Percentiles rank a stretch among this genome's conserved stretches.
Conservation (phyloP, 371 early-diverging fungal species). For the Mucor plumbeus region DNA sequence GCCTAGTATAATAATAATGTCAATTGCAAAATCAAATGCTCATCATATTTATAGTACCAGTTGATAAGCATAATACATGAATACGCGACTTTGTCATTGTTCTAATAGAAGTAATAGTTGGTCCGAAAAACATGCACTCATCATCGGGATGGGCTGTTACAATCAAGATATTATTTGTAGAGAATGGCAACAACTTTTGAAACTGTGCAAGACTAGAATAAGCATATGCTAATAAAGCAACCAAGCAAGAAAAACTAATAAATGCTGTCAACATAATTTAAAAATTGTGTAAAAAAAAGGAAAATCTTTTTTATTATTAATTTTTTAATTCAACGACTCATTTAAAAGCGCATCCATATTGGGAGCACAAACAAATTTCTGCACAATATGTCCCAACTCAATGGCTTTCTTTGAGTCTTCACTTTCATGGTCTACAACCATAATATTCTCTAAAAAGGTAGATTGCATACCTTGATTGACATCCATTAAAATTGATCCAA, state of each 20-base stretch:
- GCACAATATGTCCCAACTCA: conserved; percentile 68
- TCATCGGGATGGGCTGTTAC: conserved; percentile 99
- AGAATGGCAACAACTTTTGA: conserved; percentile 15
- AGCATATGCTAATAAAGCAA: conserved; percentile 18
- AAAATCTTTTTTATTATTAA: not conserved
- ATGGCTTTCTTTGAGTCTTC: conserved; percentile 56
- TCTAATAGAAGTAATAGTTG: conserved; percentile 65
- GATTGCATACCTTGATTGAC: conserved; percentile 62
- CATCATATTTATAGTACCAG: conserved; percentile 54
- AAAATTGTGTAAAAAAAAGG: not conserved
- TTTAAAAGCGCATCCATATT: conserved; percentile 60
- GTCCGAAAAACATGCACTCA: conserved; percentile 99
- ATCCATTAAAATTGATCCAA: conserved; percentile 73
- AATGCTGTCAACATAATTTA: conserved; percentile 3
- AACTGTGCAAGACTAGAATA: conserved; percentile 26
- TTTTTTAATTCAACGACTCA: conserved; percentile 12
- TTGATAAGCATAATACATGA: conserved; percentile 85
- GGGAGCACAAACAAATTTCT: conserved; percentile 69
- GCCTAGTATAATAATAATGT: conserved; percentile 45
- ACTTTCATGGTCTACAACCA: conserved; percentile 62
- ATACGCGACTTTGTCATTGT: conserved; percentile 52
- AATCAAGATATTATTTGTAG: conserved; percentile 61
- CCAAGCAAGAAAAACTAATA: conserved; percentile 9
- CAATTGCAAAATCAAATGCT: too few relatives aligned
- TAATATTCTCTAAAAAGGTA: conserved; percentile 65